Conservation (phyloP, 2,329 filamentous ascomycete genomes). For the Colletotrichum tamarilloi region DNA sequence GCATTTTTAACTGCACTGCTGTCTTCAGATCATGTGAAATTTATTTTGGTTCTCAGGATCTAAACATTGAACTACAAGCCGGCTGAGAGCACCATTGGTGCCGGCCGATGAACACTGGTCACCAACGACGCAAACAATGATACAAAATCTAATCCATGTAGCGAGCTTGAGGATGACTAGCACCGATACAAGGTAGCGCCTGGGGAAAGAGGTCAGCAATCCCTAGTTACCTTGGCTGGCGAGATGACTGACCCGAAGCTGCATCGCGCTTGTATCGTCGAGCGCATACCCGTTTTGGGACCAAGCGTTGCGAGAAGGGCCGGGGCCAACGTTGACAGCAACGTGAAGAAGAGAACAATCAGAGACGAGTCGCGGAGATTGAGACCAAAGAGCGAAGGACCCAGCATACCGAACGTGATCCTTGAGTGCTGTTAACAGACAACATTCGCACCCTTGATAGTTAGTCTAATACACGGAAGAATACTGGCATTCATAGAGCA, state of each 20-base stretch:
- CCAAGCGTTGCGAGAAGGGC: constrained; percentile 69
- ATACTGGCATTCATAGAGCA: constrained; percentile 61
- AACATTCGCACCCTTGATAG: constrained; percentile 19
- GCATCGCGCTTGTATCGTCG: constrained; percentile 74
- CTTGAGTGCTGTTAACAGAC: constrained; percentile 43
- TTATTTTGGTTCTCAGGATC: too few relatives aligned
- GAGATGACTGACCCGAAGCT: constrained; percentile 62
- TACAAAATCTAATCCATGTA: constrained; percentile 71
- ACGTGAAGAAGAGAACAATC: constrained; percentile 72
- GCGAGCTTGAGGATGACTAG: constrained; percentile 72
- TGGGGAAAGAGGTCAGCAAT: constrained; percentile 36
- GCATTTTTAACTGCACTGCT: too few relatives aligned
- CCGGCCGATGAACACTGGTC: constrained; percentile 69
- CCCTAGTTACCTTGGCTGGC: neutral
- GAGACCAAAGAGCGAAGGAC: constrained; percentile 65
- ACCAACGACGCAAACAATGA: constrained; percentile 71
- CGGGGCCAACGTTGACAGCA: constrained; percentile 64
- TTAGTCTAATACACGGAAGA: constrained; percentile 45
- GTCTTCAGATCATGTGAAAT: too few relatives aligned
- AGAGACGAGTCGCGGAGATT: constrained; percentile 66
- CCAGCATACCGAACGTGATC: constrained; percentile 73
- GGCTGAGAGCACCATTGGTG: constrained; percentile 58
- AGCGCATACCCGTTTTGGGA: constrained; percentile 71
- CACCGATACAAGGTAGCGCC: constrained; percentile 67
- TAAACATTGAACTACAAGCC: too few relatives aligned